Percentiles rank a stretch among this genome's conserved stretches.
Evolutionary conservation across 768 basidiomycete species (phyloP).

Genomic region (Naematelia aurantialba): DNA sequence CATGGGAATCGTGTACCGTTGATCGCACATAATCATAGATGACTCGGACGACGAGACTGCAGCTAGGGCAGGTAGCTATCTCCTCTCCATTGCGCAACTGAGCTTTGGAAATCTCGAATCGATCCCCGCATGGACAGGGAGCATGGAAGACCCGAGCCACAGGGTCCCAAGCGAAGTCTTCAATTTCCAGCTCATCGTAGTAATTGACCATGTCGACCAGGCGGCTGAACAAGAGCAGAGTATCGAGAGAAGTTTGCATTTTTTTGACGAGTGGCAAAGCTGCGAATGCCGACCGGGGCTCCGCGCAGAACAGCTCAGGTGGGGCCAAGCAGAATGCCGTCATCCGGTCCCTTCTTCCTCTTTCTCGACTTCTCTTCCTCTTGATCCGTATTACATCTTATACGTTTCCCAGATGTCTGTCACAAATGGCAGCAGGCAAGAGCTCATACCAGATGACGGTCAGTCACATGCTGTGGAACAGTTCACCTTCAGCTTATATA

Average conservation of each 20-base stretch:
- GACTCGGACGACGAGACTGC: conserved; percentile 85
- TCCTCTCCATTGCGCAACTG: conserved; percentile 89
- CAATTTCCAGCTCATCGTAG: conserved; percentile 96
- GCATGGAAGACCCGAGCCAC: conserved; percentile 83
- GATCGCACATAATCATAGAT: conserved; percentile 84
- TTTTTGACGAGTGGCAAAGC: neutral
- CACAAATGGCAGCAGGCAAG: neutral
- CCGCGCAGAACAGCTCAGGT: neutral
- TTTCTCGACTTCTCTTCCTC: neutral
- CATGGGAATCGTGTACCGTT: neutral
- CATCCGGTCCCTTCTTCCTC: neutral
- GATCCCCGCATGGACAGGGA: conserved; percentile 95
- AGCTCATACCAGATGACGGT: conserved; percentile 1
- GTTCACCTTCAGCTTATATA: neutral
- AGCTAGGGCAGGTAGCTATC: conserved; percentile 92
- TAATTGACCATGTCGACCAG: conserved; percentile 32
- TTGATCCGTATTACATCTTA: neutral
- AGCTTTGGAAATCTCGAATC: conserved; percentile 85
- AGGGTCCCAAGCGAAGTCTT: conserved; percentile 88
- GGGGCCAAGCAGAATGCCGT: too few species aligned
- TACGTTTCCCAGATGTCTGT: neutral
- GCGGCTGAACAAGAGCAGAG: neutral
- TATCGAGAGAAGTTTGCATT: too few species aligned
- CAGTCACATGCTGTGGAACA: neutral
- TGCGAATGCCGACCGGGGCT: neutral